These are phyloP conservation scores for Paraconiothyrium brasiliense DNA, from an alignment of 2,329 filamentous ascomycete genomes.

Conservation along the genomic window DNA sequence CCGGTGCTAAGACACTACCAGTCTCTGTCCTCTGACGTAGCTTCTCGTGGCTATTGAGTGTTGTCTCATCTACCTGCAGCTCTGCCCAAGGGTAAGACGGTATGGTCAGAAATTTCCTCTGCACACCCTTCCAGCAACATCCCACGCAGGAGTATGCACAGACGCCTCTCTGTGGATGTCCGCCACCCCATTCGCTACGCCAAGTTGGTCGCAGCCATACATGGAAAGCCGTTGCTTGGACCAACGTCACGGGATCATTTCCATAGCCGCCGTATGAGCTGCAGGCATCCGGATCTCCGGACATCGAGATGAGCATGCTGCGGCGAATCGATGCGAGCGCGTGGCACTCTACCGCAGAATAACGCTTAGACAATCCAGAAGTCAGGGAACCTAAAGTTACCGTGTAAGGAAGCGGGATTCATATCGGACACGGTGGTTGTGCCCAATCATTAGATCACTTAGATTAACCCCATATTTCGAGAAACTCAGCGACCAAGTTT, in stretches of 20 bases:
- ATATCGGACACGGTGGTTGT: constrained; percentile 29
- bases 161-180: not conserved
- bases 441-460: constrained; percentile 39
- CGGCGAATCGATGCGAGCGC: constrained; percentile 22
- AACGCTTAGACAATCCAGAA: constrained; percentile 25
- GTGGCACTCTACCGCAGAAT: constrained; percentile 25
- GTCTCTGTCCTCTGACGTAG: constrained; percentile 10
- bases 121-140: not conserved
- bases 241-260: constrained; percentile 15
- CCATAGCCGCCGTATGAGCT: constrained; percentile 12
- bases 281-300: constrained; percentile 18
- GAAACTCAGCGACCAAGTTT: constrained; percentile 32
- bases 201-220: constrained; percentile 12
- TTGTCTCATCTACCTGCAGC: constrained; percentile 6
- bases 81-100: constrained; percentile 11
- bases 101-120: constrained; percentile 8
- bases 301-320: constrained; percentile 13
- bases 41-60: constrained; percentile 2
- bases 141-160: constrained; percentile 2
- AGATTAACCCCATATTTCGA: constrained; percentile 42
- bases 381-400: constrained; percentile 23
- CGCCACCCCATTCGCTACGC: constrained; percentile 16
- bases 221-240: not conserved
- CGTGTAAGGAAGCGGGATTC: constrained; percentile 27
- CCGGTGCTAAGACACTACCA: not conserved